Evolutionary conservation across 257 asterid species (phyloP).

Genomic region (Gentiana macrophylla): DNA sequence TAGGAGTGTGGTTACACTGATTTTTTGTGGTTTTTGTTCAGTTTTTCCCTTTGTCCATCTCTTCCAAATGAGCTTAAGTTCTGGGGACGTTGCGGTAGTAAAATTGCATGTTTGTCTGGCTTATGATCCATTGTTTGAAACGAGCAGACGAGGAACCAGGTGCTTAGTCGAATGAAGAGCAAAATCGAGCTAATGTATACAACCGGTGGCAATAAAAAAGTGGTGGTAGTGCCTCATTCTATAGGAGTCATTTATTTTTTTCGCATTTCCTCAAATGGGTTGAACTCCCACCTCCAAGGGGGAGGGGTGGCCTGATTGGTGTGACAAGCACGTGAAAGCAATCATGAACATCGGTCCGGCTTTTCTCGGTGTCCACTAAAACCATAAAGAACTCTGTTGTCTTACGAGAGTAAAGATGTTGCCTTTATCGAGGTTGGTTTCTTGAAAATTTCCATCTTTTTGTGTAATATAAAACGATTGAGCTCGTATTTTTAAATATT

Average conservation of each 20-base stretch:
- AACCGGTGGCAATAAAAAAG: conserved; percentile 57
- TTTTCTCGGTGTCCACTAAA: conserved; percentile 88
- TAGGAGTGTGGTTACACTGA: too few relatives aligned
- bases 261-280: conserved; percentile 87
- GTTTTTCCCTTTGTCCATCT: too few relatives aligned
- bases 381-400: conserved; percentile 48
- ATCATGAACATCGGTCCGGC: conserved; percentile 71
- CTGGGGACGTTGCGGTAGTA: too few relatives aligned
- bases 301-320: conserved; percentile 90
- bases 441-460: neutral
- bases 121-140: neutral
- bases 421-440: conserved; percentile 60
- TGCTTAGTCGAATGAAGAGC: conserved; percentile 79
- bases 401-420: conserved; percentile 82
- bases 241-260: conserved; percentile 86
- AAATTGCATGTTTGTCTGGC: too few relatives aligned
- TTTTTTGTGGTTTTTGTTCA: too few relatives aligned
- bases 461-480: too few relatives aligned
- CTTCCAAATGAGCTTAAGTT: too few relatives aligned
- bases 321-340: conserved; percentile 76
- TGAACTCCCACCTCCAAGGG: conserved; percentile 64
- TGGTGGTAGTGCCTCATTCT: conserved; percentile 95
- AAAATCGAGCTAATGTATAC: conserved; percentile 79
- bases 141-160: conserved; percentile 68
- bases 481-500: too few relatives aligned